phyloP scores from a whole-genome alignment of 2,329 filamentous ascomycete genomes.

The Magnaporthales sp. region DNA sequence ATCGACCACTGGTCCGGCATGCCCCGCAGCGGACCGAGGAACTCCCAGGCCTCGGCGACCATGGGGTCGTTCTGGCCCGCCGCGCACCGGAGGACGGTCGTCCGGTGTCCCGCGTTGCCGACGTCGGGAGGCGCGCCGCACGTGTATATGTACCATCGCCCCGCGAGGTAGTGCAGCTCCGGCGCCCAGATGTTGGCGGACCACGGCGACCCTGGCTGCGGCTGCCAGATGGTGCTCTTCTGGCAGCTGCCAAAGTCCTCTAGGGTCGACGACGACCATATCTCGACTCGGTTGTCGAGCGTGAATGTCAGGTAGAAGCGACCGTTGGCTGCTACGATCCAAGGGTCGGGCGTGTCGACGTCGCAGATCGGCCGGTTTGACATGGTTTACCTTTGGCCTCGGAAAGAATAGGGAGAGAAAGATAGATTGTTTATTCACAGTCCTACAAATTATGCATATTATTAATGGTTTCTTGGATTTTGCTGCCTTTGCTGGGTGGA shows the following conservation, averaged over 20 bases:
- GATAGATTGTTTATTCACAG: background rate
- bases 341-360: constrained; percentile 21
- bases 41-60: constrained; percentile 9
- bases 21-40: constrained; percentile 12
- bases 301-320: constrained; percentile 17
- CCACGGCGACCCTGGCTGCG: constrained; percentile 30
- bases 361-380: constrained; percentile 19
- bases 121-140: constrained; percentile 6
- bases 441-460: background rate
- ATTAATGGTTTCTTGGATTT: background rate
- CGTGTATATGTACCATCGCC: constrained; percentile 43
- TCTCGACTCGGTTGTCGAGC: constrained; percentile 24
- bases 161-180: constrained; percentile 40
- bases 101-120: constrained; percentile 8
- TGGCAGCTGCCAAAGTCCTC: constrained; percentile 19
- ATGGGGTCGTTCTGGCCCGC: background rate
- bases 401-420: background rate
- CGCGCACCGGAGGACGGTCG: background rate
- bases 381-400: constrained; percentile 11
- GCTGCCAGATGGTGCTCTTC: constrained; percentile 23
- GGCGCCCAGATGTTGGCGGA: constrained; percentile 44
- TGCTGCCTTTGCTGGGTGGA: background rate
- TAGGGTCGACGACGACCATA: constrained; percentile 21
- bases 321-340: constrained; percentile 17
- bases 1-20: constrained; percentile 14